A percentile compares a stretch with the other conserved stretches of the same genome.
Conservation (phyloP, 768 basidiomycete species). For the Lentinula sp. region DNA sequence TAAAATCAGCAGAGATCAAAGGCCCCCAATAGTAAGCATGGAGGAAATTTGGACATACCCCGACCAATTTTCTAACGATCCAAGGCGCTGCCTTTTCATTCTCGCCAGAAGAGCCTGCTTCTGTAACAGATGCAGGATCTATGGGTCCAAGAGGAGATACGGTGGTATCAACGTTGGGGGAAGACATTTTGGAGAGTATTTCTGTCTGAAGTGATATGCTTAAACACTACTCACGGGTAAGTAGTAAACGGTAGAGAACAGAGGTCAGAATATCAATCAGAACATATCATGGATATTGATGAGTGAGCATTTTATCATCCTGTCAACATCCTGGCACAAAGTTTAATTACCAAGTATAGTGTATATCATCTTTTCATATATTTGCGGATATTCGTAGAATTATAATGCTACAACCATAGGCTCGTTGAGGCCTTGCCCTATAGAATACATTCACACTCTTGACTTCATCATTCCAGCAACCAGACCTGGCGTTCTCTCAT, state of each 20-base stretch:
- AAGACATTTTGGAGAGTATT: not conserved
- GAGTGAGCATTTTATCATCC: no score
- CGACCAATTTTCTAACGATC: slow-evolving; percentile 60
- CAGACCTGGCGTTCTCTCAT: slow-evolving; percentile 7
- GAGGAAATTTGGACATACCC: slow-evolving; percentile 31
- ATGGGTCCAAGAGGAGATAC: slow-evolving; percentile 42
- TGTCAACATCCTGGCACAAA: no score
- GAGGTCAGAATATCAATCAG: no score
- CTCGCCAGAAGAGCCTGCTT: slow-evolving; percentile 31
- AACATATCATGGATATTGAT: no score
- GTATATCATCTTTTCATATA: not conserved
- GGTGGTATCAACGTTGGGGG: not conserved
- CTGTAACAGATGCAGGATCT: slow-evolving; percentile 37
- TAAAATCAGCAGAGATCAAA: not conserved
- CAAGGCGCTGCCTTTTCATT: slow-evolving; percentile 53
- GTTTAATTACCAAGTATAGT: no score
- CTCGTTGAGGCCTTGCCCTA: slow-evolving; percentile 51
- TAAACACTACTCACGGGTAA: no score
- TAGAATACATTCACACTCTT: slow-evolving; percentile 8
- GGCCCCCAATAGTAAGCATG: not conserved
- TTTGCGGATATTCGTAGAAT: not conserved
- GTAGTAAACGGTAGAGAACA: no score
- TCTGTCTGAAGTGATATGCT: no score
- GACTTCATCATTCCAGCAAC: slow-evolving; percentile 1
- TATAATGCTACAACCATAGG: slow-evolving; percentile 18